Conservation (phyloP, 2,329 filamentous ascomycete genomes). For the Thermochaetoides dissita region DNA sequence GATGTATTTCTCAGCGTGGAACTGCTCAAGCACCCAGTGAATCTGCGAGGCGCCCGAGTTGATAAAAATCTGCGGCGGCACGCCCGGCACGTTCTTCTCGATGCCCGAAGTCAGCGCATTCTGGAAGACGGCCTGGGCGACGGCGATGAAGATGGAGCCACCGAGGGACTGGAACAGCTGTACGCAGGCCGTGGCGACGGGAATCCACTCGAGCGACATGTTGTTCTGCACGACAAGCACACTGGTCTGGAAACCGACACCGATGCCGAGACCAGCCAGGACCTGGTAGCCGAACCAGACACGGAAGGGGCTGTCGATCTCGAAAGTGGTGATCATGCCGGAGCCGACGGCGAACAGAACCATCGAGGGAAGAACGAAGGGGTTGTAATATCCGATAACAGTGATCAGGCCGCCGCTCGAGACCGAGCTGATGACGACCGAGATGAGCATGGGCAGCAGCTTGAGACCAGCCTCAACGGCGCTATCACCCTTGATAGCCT, state of each 20-base stretch:
- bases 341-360: conserved; percentile 29
- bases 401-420: conserved; percentile 15
- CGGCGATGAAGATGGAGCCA: conserved; percentile 50
- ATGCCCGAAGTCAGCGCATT: conserved; percentile 46
- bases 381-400: conserved; percentile 30
- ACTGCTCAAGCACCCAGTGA: conserved; percentile 26
- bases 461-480: conserved; percentile 41
- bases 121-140: conserved; percentile 53
- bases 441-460: conserved; percentile 37
- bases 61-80: conserved; percentile 35
- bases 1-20: conserved; percentile 28
- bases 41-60: conserved; percentile 40
- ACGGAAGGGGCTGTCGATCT: conserved; percentile 28
- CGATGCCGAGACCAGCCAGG: conserved; percentile 36
- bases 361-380: conserved; percentile 26
- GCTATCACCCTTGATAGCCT: conserved; percentile 37
- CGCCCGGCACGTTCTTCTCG: conserved; percentile 25
- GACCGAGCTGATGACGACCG: conserved; percentile 32
- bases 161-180: conserved; percentile 53
- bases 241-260: conserved; percentile 33
- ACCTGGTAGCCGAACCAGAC: conserved; percentile 48
- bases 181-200: conserved; percentile 36
- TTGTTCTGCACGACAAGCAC: conserved; percentile 39
- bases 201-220: conserved; percentile 32
- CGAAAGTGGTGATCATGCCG: conserved; percentile 41